A percentile compares a stretch with the other conserved stretches of the same genome.
These are phyloP conservation scores for Tephrocybe sp. DNA, from an alignment of 768 basidiomycete species.

Conservation along the genomic window DNA sequence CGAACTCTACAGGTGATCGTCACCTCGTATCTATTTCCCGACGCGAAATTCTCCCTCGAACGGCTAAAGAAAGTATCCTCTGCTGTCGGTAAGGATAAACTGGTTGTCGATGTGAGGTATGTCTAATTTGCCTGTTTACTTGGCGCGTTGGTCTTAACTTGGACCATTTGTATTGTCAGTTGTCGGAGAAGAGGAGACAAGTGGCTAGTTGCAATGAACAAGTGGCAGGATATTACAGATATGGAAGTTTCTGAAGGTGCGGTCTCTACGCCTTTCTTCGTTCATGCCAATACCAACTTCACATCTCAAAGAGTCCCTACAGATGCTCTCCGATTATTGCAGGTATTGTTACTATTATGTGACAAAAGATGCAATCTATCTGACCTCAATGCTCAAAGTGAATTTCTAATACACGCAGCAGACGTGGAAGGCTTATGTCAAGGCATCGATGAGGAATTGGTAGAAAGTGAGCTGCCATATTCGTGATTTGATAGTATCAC, in stretches of 20 bases:
- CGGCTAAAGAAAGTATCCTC: conserved; percentile 62
- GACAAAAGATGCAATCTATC: too few relatives aligned
- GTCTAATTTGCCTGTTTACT: neutral
- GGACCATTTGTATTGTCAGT: conserved; percentile 46
- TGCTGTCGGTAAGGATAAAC: conserved; percentile 74
- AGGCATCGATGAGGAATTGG: conserved; percentile 91
- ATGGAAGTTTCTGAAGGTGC: conserved; percentile 86
- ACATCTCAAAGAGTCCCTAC: conserved; percentile 63
- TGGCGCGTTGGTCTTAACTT: neutral
- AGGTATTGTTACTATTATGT: conserved; percentile 57
- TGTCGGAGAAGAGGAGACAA: conserved; percentile 74
- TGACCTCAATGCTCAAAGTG: conserved; percentile 46
- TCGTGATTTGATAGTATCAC: neutral
- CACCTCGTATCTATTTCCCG: conserved; percentile 94
- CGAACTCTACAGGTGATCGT: conserved; percentile 78
- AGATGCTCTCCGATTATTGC: conserved; percentile 77
- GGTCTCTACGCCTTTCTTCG: conserved; percentile 4
- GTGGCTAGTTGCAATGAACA: conserved; percentile 98
- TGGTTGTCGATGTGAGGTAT: conserved; percentile 95
- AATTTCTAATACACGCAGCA: conserved; percentile 96
- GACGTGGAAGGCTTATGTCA: conserved; percentile 97
- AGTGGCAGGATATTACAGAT: conserved; percentile 96
- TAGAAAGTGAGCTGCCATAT: conserved; percentile 54
- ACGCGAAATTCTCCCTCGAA: conserved; percentile 73
- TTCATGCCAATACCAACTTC: neutral